Conservation (phyloP, 257 asterid genomes). For the Gentiana macrophylla region DNA sequence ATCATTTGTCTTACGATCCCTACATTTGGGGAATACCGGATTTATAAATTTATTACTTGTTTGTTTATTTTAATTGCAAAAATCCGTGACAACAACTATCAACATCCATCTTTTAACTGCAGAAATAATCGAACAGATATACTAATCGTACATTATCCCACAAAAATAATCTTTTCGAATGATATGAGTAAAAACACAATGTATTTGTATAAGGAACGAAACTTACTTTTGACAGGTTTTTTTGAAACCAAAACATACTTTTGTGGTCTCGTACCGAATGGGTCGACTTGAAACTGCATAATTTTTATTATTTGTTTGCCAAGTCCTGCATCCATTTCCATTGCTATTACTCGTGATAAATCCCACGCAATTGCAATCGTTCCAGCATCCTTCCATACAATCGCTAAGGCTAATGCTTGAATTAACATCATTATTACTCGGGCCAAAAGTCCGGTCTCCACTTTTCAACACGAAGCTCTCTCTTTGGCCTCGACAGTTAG, state of each 20-base stretch:
- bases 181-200: too few relatives aligned
- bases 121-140: too few relatives aligned
- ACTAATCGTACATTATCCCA: too few relatives aligned
- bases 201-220: too few relatives aligned
- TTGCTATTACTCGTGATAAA: neutral
- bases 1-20: too few relatives aligned
- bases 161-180: too few relatives aligned
- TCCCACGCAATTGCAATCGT: slow-evolving; percentile 15
- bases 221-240: too few relatives aligned
- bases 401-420: slow-evolving; percentile 9
- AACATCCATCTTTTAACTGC: too few relatives aligned
- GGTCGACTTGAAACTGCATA: neutral
- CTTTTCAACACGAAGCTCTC: slow-evolving; percentile 8
- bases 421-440: neutral
- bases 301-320: neutral
- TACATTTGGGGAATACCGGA: too few relatives aligned
- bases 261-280: neutral
- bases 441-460: neutral
- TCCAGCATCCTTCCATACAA: slow-evolving; percentile 24
- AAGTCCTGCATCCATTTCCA: slow-evolving; percentile 16
- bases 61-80: too few relatives aligned
- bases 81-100: too few relatives aligned
- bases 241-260: slow-evolving; percentile 12
- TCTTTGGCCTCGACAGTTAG: slow-evolving; percentile 8
- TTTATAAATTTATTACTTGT: too few relatives aligned